These are phyloP conservation scores for Gaertneriomyces sp. DNA, from an alignment of 192 early-diverging fungal genomes.

Conservation along the genomic window DNA sequence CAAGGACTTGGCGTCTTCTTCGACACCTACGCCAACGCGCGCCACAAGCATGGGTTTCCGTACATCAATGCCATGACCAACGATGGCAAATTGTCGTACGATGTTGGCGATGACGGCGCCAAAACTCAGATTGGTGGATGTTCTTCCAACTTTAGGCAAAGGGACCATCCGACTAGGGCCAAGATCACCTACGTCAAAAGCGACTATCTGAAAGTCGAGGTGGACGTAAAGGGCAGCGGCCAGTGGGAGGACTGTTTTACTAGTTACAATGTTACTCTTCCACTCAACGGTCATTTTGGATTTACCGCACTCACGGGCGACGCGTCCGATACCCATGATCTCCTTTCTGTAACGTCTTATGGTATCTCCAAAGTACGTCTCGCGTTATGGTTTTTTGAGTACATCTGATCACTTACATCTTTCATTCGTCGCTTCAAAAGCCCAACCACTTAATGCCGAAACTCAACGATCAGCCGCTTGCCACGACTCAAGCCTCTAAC, in stretches of 20 bases:
- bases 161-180: conserved; percentile 56
- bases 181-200: conserved; percentile 74
- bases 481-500: neutral
- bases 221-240: conserved; percentile 56
- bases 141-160: conserved; percentile 71
- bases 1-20: conserved; percentile 93
- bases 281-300: conserved; percentile 75
- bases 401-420: neutral
- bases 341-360: conserved; percentile 30
- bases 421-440: neutral
- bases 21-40: conserved; percentile 89
- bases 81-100: conserved; percentile 85
- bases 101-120: conserved; percentile 80
- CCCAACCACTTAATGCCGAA: conserved; percentile 5
- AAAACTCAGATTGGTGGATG: conserved; percentile 52
- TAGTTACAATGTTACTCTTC: conserved; percentile 71
- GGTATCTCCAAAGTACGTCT: conserved; percentile 39
- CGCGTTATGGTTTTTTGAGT: neutral
- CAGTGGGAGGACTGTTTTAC: conserved; percentile 85
- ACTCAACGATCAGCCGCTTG: neutral
- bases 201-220: conserved; percentile 52
- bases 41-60: conserved; percentile 73
- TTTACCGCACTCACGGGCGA: conserved; percentile 93
- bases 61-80: conserved; percentile 91
- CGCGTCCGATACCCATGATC: conserved; percentile 55